Percentiles rank a stretch among this genome's conserved stretches.
These are phyloP conservation scores for Neophaeococcomyces mojaviensis DNA, from an alignment of 2,329 filamentous ascomycete genomes.

Conservation along the genomic window DNA sequence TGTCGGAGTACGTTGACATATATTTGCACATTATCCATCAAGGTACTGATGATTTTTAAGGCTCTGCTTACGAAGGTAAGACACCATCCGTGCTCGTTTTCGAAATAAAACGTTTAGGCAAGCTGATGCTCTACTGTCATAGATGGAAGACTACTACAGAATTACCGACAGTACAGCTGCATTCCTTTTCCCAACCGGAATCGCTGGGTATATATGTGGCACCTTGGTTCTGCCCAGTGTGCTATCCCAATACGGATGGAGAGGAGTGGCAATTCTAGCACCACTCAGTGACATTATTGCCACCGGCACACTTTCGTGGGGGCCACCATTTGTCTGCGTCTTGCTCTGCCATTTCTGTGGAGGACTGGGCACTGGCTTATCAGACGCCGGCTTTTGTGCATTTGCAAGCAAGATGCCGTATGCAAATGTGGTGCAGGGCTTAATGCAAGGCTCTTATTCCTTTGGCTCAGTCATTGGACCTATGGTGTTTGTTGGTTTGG, in stretches of 20 bases:
- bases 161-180: slow-evolving; percentile 39
- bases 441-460: slow-evolving; percentile 37
- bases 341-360: slow-evolving; percentile 28
- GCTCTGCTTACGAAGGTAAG: background rate
- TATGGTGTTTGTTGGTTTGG: slow-evolving; percentile 28
- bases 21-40: background rate
- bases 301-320: slow-evolving; percentile 24
- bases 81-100: background rate
- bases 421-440: slow-evolving; percentile 34
- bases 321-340: slow-evolving; percentile 28
- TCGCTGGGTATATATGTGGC: slow-evolving; percentile 38
- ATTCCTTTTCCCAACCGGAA: slow-evolving; percentile 37
- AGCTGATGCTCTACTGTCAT: slow-evolving; percentile 23
- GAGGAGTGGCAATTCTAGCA: slow-evolving; percentile 35
- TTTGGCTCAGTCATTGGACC: slow-evolving; percentile 34
- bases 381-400: slow-evolving; percentile 41
- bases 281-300: slow-evolving; percentile 32
- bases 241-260: slow-evolving; percentile 36
- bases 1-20: background rate
- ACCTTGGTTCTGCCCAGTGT: slow-evolving; percentile 34
- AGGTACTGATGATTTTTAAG: background rate
- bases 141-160: slow-evolving; percentile 34
- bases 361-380: slow-evolving; percentile 33
- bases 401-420: slow-evolving; percentile 37
- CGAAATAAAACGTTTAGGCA: background rate